Evolutionary conservation across 2,329 filamentous ascomycete species (phyloP).

Genomic region (Piedraia hortae): DNA sequence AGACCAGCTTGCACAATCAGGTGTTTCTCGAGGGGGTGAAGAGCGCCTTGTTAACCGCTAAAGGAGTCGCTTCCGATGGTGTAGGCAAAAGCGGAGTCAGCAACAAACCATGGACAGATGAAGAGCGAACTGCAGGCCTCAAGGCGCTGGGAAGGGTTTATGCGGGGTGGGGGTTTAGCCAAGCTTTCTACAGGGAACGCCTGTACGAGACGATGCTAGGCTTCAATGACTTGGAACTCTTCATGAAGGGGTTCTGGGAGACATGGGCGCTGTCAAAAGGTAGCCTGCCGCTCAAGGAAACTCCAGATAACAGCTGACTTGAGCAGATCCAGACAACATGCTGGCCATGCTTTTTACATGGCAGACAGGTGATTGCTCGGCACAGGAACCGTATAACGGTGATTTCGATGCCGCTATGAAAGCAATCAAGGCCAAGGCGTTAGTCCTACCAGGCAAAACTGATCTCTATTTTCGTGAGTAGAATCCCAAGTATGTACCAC

Average conservation of each 20-base stretch:
- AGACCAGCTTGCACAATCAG: slow-evolving; percentile 37
- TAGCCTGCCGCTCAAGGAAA: not conserved
- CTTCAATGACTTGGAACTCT: slow-evolving; percentile 42
- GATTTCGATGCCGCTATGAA: slow-evolving; percentile 26
- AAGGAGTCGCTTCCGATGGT: slow-evolving; percentile 25
- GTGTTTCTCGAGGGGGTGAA: slow-evolving; percentile 41
- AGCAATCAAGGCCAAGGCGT: slow-evolving; percentile 40
- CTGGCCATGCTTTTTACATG: slow-evolving; percentile 52
- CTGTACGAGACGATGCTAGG: slow-evolving; percentile 37
- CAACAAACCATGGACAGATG: slow-evolving; percentile 13
- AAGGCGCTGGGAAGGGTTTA: slow-evolving; percentile 42
- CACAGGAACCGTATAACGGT: slow-evolving; percentile 37
- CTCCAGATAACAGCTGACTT: slow-evolving; percentile 4
- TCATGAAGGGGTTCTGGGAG: slow-evolving; percentile 53
- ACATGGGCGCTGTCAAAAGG: slow-evolving; percentile 41
- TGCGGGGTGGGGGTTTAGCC: slow-evolving; percentile 57
- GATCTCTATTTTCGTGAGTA: slow-evolving; percentile 50
- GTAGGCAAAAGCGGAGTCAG: slow-evolving; percentile 19
- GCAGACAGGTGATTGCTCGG: slow-evolving; percentile 45
- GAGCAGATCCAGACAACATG: slow-evolving; percentile 42
- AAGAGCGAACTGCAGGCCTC: slow-evolving; percentile 28
- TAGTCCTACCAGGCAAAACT: slow-evolving; percentile 44
- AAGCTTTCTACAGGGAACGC: slow-evolving; percentile 47
- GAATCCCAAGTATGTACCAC: not conserved
- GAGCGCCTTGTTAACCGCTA: slow-evolving; percentile 28